These are phyloP conservation scores for Paramecium octaurelia DNA, from an alignment of 73 alveolate species.

Conservation along the genomic window DNA sequence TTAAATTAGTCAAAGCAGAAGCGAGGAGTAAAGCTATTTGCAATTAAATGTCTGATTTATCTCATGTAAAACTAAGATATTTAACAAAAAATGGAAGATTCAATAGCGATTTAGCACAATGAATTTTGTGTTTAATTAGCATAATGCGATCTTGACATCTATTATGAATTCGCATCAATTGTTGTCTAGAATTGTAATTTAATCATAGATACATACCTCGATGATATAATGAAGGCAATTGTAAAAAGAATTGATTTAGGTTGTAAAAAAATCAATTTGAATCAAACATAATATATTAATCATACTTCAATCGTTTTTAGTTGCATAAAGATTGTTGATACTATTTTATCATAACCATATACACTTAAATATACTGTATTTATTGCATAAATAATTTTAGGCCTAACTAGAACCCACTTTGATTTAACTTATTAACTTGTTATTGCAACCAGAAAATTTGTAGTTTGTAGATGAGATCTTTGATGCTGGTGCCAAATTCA, in stretches of 20 bases:
- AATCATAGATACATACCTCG: neutral
- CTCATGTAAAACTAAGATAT: neutral
- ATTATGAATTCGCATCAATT: neutral
- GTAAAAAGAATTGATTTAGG: neutral
- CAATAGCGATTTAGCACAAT: neutral
- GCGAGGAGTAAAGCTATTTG: neutral
- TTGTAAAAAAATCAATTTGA: neutral
- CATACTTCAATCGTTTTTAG: neutral
- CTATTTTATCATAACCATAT: neutral
- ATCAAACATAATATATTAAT: neutral
- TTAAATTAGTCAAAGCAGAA: neutral
- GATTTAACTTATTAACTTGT: neutral
- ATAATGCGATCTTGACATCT: neutral
- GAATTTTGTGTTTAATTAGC: neutral
- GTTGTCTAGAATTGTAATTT: neutral
- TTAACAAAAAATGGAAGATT: neutral
- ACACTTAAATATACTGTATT: neutral
- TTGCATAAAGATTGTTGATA: neutral
- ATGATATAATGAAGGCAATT: neutral
- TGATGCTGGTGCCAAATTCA: neutral
- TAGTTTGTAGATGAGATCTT: neutral
- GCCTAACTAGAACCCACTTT: conserved; percentile 15
- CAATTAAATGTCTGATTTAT: neutral
- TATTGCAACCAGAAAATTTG: neutral
- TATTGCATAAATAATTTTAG: neutral